Percentiles rank a stretch among this genome's conserved stretches.
These are phyloP conservation scores for Ceratorhiza oryzae-sativae DNA, from an alignment of 1,284 basidiomycete genomes.

Conservation along the genomic window DNA sequence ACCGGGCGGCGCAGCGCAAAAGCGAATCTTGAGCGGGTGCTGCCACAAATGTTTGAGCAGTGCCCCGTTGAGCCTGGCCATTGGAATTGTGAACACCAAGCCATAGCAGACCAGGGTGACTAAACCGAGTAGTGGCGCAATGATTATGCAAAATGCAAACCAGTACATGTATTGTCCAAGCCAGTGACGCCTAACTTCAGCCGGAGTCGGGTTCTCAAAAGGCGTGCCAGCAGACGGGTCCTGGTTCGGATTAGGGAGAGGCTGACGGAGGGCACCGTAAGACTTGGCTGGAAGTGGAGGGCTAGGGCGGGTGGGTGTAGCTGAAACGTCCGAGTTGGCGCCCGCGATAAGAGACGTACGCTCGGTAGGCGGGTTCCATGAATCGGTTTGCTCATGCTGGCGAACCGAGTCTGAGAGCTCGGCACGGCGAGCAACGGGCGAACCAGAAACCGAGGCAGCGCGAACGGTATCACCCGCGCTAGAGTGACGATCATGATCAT, in stretches of 20 bases:
- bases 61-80: conserved; percentile 97
- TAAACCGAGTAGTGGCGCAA: conserved; percentile 87
- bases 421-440: conserved; percentile 19
- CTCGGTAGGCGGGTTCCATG: conserved; percentile 47
- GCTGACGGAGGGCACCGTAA: conserved; percentile 40
- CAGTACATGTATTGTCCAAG: conserved; percentile 75
- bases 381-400: conserved; percentile 49
- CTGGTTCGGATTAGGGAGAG: background rate
- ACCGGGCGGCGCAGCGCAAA: conserved; percentile 77
- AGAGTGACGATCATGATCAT: conserved; percentile 39
- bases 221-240: conserved; percentile 1
- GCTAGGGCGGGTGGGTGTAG: conserved; percentile 24
- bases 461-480: conserved; percentile 27
- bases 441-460: conserved; percentile 27
- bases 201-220: conserved; percentile 1
- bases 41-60: conserved; percentile 84
- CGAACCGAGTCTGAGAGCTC: background rate
- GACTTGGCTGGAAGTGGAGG: conserved; percentile 42
- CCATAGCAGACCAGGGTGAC: conserved; percentile 84
- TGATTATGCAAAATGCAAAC: conserved; percentile 73
- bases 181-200: conserved; percentile 41
- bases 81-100: conserved; percentile 92
- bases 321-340: conserved; percentile 44
- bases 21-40: conserved; percentile 87
- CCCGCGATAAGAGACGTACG: conserved; percentile 46